Conservation (phyloP, 2,329 filamentous ascomycete genomes). For the Cladosporium velox region DNA sequence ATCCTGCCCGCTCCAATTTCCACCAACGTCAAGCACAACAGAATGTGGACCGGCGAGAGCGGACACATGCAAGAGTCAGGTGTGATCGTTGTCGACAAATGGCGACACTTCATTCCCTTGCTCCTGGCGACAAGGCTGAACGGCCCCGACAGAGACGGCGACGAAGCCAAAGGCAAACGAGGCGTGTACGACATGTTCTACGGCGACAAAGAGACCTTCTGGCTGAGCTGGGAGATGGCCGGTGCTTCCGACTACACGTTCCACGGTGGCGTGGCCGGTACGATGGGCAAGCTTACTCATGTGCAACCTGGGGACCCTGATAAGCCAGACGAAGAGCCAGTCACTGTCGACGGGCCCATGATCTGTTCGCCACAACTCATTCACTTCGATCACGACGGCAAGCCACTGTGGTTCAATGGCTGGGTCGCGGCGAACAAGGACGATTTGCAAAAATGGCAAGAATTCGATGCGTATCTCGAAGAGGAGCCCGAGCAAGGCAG, state of each 20-base stretch:
- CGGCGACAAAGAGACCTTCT: slow-evolving; percentile 55
- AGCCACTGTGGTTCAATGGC: slow-evolving; percentile 52
- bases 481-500: slow-evolving; percentile 35
- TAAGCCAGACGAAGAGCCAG: slow-evolving; percentile 20
- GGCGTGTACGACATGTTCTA: slow-evolving; percentile 53
- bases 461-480: slow-evolving; percentile 41
- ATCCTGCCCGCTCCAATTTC: slow-evolving; percentile 49
- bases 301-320: slow-evolving; percentile 20
- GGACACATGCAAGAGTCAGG: slow-evolving; percentile 49
- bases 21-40: slow-evolving; percentile 41
- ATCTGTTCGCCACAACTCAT: slow-evolving; percentile 51
- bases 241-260: slow-evolving; percentile 48
- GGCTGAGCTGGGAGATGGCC: slow-evolving; percentile 52
- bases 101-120: slow-evolving; percentile 48
- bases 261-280: slow-evolving; percentile 44
- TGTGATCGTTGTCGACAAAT: slow-evolving; percentile 51
- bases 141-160: slow-evolving; percentile 49
- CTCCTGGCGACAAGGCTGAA: slow-evolving; percentile 45
- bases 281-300: slow-evolving; percentile 37
- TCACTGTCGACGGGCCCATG: slow-evolving; percentile 32
- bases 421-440: slow-evolving; percentile 49
- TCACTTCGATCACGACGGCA: slow-evolving; percentile 45
- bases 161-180: slow-evolving; percentile 40
- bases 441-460: slow-evolving; percentile 39
- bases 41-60: slow-evolving; percentile 42